Evolutionary conservation across 768 basidiomycete species (phyloP), one percentile per base, ranked within the genome.

Genomic region (Kwoniella botswanensis): DNA sequence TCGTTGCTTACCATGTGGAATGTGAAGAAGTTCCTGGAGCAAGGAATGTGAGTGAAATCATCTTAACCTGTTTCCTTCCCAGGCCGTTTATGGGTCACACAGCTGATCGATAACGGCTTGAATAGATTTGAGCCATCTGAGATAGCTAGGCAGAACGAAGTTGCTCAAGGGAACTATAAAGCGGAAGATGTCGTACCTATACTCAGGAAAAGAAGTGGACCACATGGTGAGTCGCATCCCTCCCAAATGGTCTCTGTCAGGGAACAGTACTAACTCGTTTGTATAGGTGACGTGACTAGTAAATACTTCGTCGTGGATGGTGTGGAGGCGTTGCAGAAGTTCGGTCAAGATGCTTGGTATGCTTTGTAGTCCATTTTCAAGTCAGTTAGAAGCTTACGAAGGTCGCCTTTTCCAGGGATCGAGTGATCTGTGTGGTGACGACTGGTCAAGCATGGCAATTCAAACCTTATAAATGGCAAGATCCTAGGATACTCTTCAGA

Each of bases 361-460:
- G 26, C 3, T 26, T 26, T 26, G 3, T 26, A 26, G 26, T 26
- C 26, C 2, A 26, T 26, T 26, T 2, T 26, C 26, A 26, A 26
- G 26, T 26, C 26, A 71, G 82, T 57, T 65, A 5, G 21, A 5
- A 44, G 43, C 10, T n/a, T 11, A 11, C 17, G 21, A 46, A 24
- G 17, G 15, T 59, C 42, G 53, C 44, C 55, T 24, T 22, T 18
- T 63, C 44, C 68, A 86, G 86, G 87, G 94, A 98, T 67, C 88
- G 96, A 46, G 97, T 99, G 4, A 91, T 97, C 4, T 97, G 95
- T 74, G 96, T 99, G 17, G 91, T 97, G 89, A 98, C 97, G 10
- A 99, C 97, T 0, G 97, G 97, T 1, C 96, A 98, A 76, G 91
- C 92, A 42, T 98, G 97, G 97, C 97, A 99, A 82, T 99, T 99